A percentile compares a stretch with the other conserved stretches of the same genome.
phyloP scores from a whole-genome alignment of 148 eudicot genomes.

The Silene uniflora region DNA sequence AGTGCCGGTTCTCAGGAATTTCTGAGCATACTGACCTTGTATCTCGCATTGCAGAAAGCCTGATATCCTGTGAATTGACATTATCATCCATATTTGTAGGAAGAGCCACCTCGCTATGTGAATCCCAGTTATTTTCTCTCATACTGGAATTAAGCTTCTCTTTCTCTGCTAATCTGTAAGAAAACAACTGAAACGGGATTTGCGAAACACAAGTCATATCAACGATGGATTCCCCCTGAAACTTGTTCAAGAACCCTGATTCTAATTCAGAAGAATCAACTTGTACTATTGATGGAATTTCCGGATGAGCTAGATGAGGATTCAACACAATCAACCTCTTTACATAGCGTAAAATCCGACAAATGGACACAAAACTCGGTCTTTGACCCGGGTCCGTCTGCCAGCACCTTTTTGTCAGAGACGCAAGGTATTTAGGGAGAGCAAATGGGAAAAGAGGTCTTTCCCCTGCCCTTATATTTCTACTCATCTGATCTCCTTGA shows the following conservation, averaged over 20 bases:
- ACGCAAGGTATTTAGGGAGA: conserved; percentile 52
- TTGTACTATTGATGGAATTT: conserved; percentile 39
- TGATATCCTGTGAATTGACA: conserved; percentile 28
- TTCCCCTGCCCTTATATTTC: conserved; percentile 60
- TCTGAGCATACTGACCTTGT: conserved; percentile 64
- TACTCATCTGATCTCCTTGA: conserved; percentile 59
- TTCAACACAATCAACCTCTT: conserved; percentile 47
- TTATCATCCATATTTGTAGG: conserved; percentile 33
- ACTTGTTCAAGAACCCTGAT: conserved; percentile 33
- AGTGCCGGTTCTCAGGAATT: conserved; percentile 30
- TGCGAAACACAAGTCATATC: conserved; percentile 33
- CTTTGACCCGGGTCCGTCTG: conserved; percentile 51
- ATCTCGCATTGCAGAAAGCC: conserved; percentile 36
- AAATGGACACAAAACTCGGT: conserved; percentile 53
- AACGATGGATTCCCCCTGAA: conserved; percentile 21
- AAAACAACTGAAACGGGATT: conserved; percentile 59
- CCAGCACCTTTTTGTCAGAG: conserved; percentile 58
- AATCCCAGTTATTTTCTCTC: conserved; percentile 49
- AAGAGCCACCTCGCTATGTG: conserved; percentile 32
- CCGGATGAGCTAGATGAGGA: conserved; percentile 48
- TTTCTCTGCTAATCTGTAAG: conserved; percentile 48
- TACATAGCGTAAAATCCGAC: conserved; percentile 53
- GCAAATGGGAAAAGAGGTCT: conserved; percentile 61
- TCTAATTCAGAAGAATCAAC: conserved; percentile 61
- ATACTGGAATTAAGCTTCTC: conserved; percentile 37